These are phyloP conservation scores for Aspergillus ellipticus DNA, from an alignment of 495 filamentous ascomycete species.

Conservation along the genomic window DNA sequence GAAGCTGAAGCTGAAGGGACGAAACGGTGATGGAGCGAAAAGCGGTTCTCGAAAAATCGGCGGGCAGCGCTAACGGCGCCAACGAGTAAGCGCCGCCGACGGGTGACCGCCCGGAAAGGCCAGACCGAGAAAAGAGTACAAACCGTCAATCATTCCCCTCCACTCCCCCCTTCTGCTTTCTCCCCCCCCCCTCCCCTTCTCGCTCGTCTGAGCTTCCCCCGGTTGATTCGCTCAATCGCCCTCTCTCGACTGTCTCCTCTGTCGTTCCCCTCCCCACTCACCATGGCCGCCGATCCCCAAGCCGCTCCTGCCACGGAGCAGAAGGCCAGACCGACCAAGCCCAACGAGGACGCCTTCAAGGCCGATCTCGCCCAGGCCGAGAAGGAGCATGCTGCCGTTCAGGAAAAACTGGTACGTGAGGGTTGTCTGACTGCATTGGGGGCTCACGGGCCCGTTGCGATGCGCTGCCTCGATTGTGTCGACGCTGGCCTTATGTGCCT, in stretches of 20 bases:
- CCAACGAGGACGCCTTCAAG: slow-evolving; percentile 54
- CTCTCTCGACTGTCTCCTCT: slow-evolving; percentile 11
- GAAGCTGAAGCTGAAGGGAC: neutral
- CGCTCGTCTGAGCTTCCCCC: slow-evolving; percentile 5
- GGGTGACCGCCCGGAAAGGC: slow-evolving; percentile 13
- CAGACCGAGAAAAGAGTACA: slow-evolving; percentile 18
- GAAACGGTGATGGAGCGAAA: neutral
- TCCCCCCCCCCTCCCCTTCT: slow-evolving; percentile 1
- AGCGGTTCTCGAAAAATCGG: slow-evolving; percentile 27
- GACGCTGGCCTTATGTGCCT: slow-evolving; percentile 1
- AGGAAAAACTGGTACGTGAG: slow-evolving; percentile 71
- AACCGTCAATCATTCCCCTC: slow-evolving; percentile 6
- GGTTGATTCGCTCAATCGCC: slow-evolving; percentile 10
- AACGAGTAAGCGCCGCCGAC: slow-evolving; percentile 25
- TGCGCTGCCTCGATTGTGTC: neutral
- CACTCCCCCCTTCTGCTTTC: slow-evolving; percentile 7
- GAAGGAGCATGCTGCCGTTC: slow-evolving; percentile 71
- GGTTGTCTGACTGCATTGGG: neutral
- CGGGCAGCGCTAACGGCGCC: slow-evolving; percentile 26
- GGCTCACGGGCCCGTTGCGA: slow-evolving; percentile 1
- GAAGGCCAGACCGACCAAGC: slow-evolving; percentile 51
- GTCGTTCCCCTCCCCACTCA: slow-evolving; percentile 10
- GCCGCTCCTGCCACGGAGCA: slow-evolving; percentile 42
- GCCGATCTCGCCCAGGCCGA: slow-evolving; percentile 69
- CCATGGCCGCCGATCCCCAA: slow-evolving; percentile 37